Conservation (phyloP, 805 yeast species). For the Dipodascopsis uninucleata region DNA sequence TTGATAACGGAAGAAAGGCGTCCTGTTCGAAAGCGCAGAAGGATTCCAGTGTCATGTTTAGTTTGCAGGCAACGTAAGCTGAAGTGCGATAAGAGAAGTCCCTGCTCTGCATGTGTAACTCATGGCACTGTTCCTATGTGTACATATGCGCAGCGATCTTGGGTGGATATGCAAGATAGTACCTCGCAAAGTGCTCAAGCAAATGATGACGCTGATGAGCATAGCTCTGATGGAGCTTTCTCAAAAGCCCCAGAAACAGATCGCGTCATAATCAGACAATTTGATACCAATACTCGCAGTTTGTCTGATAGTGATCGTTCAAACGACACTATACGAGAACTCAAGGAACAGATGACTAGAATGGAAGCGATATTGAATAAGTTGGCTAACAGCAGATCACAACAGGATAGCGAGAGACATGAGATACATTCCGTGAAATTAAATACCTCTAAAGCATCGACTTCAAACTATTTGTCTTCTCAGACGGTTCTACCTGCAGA, state of each 20-base stretch:
- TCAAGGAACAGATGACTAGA: constrained; percentile 14
- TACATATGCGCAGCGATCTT: constrained; percentile 25
- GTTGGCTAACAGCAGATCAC: no score
- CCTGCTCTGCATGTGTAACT: constrained; percentile 24
- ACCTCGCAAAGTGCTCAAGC: constrained; percentile 2
- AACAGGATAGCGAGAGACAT: no score
- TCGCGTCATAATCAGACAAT: constrained; percentile 1
- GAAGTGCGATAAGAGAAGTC: constrained; percentile 25
- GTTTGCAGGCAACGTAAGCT: constrained; percentile 19
- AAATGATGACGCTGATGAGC: constrained; percentile 10
- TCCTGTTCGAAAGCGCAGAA: constrained; percentile 12
- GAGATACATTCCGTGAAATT: not conserved
- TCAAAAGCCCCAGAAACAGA: constrained; percentile 1
- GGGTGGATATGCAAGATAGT: not conserved
- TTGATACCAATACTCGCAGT: no score
- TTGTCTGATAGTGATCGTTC: not conserved
- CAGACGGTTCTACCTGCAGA: not conserved
- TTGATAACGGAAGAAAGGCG: no score
- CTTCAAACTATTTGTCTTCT: not conserved
- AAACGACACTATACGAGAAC: constrained; percentile 4
- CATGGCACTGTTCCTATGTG: constrained; percentile 23
- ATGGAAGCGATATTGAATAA: constrained; percentile 17
- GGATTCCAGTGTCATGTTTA: constrained; percentile 14
- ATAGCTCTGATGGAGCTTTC: not conserved
- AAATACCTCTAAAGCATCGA: not conserved